Percentiles rank a stretch among this genome's conserved stretches.
phyloP scores from a whole-genome alignment of 2,329 filamentous ascomycete species.

The Thermoascus crustaceus region DNA sequence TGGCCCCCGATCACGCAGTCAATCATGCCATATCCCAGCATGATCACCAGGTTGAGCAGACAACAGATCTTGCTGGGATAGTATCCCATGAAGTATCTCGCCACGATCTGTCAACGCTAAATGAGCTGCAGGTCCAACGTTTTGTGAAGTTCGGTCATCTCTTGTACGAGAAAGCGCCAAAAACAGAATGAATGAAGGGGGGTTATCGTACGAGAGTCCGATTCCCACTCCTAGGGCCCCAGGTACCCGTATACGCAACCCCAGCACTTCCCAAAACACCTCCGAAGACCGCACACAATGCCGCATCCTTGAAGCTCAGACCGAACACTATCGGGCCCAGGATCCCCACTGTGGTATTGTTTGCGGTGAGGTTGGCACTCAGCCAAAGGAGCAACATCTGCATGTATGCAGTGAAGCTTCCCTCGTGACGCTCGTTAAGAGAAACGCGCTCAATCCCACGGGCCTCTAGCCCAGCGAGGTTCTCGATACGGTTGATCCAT shows the following conservation, averaged over 20 bases:
- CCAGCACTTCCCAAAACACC: conserved; percentile 25
- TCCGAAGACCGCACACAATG: conserved; percentile 31
- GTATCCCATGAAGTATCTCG: conserved; percentile 38
- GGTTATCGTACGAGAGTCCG: conserved; percentile 30
- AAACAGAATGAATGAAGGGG: not conserved
- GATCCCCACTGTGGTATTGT: conserved; percentile 36
- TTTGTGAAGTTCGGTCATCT: not conserved
- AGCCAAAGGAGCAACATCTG: conserved; percentile 30
- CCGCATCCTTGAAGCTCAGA: conserved; percentile 34
- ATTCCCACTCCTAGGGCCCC: conserved; percentile 34
- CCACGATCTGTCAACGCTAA: conserved; percentile 24
- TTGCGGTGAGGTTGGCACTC: conserved; percentile 32
- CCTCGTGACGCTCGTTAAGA: conserved; percentile 7
- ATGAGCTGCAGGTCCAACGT: conserved; percentile 7
- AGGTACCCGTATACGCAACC: conserved; percentile 36
- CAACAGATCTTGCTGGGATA: conserved; percentile 34
- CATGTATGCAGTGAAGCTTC: conserved; percentile 7
- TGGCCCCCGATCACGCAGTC: conserved; percentile 37
- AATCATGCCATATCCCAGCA: conserved; percentile 37
- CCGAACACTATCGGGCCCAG: conserved; percentile 33
- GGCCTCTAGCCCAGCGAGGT: conserved; percentile 5
- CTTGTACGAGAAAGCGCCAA: not conserved
- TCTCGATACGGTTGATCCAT: not conserved
- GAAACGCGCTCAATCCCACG: conserved; percentile 11
- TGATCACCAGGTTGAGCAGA: conserved; percentile 35